A percentile compares a stretch with the other conserved stretches of the same genome.
These are phyloP conservation scores for Petasospora fabianii DNA, from an alignment of 1,139 yeast genomes.

Conservation along the genomic window DNA sequence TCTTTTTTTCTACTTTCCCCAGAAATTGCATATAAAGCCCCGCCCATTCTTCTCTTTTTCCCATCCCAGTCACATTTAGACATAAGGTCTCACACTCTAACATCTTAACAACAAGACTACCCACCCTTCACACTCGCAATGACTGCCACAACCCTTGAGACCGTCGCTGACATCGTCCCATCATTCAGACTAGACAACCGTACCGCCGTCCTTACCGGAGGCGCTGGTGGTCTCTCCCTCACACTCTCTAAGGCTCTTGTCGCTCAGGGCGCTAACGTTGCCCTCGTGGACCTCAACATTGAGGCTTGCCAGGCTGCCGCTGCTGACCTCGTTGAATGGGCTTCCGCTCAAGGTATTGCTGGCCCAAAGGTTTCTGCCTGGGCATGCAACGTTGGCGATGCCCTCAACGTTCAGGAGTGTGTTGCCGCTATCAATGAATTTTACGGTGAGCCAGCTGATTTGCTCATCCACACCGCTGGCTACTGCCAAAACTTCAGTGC, in stretches of 20 bases:
- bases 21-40: neutral
- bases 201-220: conserved; percentile 75
- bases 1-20: neutral
- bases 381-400: conserved; percentile 74
- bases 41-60: neutral
- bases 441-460: conserved; percentile 51
- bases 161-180: conserved; percentile 32
- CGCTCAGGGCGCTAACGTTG: conserved; percentile 69
- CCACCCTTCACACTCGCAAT: too few relatives aligned
- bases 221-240: conserved; percentile 75
- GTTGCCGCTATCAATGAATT: conserved; percentile 52
- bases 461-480: conserved; percentile 79
- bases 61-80: neutral
- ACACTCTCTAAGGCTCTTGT: conserved; percentile 60
- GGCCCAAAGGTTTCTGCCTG: conserved; percentile 60
- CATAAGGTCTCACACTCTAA: neutral
- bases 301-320: conserved; percentile 58
- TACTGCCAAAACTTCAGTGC: conserved; percentile 79
- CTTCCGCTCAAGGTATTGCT: conserved; percentile 43
- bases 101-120: neutral
- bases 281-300: conserved; percentile 68
- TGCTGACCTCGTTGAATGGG: conserved; percentile 54
- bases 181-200: conserved; percentile 60
- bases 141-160: conserved; percentile 14
- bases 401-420: conserved; percentile 54